Percentiles rank a stretch among this genome's conserved stretches.
Evolutionary conservation across 495 filamentous ascomycete genomes (phyloP).

Genomic region (Daldinia caldariorum): DNA sequence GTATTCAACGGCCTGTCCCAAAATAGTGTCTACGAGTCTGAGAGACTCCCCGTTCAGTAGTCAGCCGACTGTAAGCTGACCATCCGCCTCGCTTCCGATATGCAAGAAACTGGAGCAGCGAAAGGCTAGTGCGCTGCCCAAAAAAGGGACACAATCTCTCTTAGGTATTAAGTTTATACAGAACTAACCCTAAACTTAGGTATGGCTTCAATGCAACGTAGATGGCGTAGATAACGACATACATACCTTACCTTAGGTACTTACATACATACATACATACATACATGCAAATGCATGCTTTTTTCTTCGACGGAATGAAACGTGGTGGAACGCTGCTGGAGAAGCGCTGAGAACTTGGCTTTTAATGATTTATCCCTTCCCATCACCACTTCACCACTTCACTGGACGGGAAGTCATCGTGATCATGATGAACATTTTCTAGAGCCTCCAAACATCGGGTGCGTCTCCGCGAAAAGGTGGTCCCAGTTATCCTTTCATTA

Average conservation of each 20-base stretch:
- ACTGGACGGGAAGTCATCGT: background rate
- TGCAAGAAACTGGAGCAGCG: conserved; percentile 40
- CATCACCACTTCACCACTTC: conserved; percentile 9
- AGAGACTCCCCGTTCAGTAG: conserved; percentile 10
- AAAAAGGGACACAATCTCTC: no score
- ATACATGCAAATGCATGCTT: conserved; percentile 16
- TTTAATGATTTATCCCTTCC: conserved; percentile 10
- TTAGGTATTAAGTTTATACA: conserved; percentile 14
- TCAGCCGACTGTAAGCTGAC: conserved; percentile 35
- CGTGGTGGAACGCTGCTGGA: conserved; percentile 24
- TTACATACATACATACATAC: no score
- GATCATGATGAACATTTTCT: conserved; percentile 9
- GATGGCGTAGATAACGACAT: conserved; percentile 17
- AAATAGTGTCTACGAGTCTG: conserved; percentile 36
- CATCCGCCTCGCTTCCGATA: conserved; percentile 42
- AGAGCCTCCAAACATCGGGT: conserved; percentile 13
- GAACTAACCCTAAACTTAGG: conserved; percentile 37
- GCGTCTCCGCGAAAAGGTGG: conserved; percentile 4
- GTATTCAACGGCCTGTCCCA: conserved; percentile 25
- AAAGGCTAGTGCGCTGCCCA: conserved; percentile 39
- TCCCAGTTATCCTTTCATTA: conserved; percentile 17
- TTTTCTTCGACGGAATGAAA: conserved; percentile 22
- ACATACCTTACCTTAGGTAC: no score
- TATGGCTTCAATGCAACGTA: background rate
- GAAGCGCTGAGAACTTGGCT: background rate